These are phyloP conservation scores for Beauveria medogensis DNA, from an alignment of 2,329 filamentous ascomycete genomes.

Conservation along the genomic window DNA sequence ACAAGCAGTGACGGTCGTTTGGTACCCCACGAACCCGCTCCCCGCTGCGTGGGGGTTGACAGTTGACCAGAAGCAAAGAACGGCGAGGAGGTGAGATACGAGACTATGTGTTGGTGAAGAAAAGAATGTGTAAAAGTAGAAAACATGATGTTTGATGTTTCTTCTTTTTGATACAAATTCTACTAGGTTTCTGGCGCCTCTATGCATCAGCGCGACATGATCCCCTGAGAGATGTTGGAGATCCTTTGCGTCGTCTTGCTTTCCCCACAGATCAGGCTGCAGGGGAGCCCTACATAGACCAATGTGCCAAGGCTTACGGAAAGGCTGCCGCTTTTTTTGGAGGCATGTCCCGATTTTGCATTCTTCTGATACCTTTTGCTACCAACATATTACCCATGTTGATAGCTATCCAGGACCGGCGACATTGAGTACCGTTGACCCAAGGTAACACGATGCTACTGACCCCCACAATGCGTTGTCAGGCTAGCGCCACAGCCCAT, in stretches of 20 bases:
- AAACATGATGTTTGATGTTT: too few species aligned
- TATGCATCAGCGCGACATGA: not conserved
- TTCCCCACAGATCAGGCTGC: not conserved
- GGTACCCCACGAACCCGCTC: not conserved
- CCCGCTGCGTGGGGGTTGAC: constrained; percentile 7
- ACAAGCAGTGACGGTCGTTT: not conserved
- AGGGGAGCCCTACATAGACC: not conserved
- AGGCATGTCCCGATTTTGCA: not conserved
- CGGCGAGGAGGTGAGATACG: not conserved
- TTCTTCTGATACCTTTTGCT: not conserved
- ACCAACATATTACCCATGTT: too few species aligned
- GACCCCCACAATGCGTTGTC: not conserved
- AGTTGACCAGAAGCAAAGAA: not conserved
- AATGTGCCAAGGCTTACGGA: too few species aligned
- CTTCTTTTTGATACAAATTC: not conserved
- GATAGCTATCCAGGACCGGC: not conserved
- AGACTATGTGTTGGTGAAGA: not conserved
- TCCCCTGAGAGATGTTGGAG: not conserved
- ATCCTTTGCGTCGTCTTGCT: too few species aligned
- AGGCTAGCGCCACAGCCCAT: not conserved
- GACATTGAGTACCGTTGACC: too few species aligned
- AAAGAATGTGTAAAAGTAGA: not conserved
- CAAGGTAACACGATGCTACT: not conserved
- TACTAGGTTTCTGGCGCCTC: not conserved
- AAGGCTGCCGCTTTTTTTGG: too few species aligned